A percentile compares a stretch with the other conserved stretches of the same genome.
Conservation (phyloP, 2,329 filamentous ascomycete species). For the Paecilomyces formosus region DNA sequence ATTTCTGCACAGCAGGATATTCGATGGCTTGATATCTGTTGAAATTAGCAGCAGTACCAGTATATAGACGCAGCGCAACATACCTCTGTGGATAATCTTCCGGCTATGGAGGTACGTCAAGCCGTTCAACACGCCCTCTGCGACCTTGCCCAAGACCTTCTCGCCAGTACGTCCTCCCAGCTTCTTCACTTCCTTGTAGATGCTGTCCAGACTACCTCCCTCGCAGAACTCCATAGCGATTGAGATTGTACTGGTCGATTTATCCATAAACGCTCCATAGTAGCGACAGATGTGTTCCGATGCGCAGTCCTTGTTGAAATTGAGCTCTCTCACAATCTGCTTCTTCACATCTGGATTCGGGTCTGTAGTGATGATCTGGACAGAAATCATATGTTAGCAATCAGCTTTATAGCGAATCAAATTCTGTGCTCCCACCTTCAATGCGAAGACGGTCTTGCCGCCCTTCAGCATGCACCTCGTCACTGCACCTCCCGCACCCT, state of each 20-base stretch:
- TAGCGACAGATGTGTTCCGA: constrained; percentile 96
- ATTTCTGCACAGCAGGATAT: constrained; percentile 85
- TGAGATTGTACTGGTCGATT: constrained; percentile 91
- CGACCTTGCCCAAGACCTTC: constrained; percentile 93
- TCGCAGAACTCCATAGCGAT: constrained; percentile 99
- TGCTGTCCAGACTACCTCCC: constrained; percentile 89
- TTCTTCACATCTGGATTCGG: constrained; percentile 97
- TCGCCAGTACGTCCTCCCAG: constrained; percentile 91
- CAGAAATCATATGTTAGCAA: constrained; percentile 11
- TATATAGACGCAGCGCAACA: neutral
- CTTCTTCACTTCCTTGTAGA: constrained; percentile 96
- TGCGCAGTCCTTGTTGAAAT: constrained; percentile 96
- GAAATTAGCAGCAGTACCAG: constrained; percentile 6
- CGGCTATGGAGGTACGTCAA: constrained; percentile 91
- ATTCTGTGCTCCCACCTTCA: constrained; percentile 61
- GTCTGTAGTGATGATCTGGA: constrained; percentile 91
- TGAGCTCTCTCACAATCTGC: constrained; percentile 91
- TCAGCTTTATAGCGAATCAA: neutral
- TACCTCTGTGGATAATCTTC: constrained; percentile 87
- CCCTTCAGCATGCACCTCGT: constrained; percentile 83
- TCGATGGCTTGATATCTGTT: constrained; percentile 90
- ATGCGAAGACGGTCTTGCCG: constrained; percentile 87
- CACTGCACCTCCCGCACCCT: constrained; percentile 92
- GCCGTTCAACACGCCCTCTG: constrained; percentile 87
- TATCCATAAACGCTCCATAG: constrained; percentile 94